Percentiles rank a stretch among this genome's conserved stretches.
Evolutionary conservation across 176 grass and related monocot species (phyloP).

Genomic region (Pontederia crassipes): DNA sequence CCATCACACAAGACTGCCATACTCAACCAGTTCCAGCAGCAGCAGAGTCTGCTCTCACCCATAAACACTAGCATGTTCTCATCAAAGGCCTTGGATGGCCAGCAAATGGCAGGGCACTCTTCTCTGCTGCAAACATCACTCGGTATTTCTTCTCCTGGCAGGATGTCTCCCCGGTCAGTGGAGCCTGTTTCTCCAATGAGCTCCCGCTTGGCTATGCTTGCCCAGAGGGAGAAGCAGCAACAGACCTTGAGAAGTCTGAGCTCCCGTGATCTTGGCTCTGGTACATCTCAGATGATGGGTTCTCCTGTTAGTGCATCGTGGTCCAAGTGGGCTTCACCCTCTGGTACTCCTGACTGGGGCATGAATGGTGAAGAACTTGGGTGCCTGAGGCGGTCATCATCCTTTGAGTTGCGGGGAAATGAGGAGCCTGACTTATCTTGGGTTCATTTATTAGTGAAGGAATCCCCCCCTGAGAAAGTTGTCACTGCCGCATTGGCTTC

Average conservation of each 20-base stretch:
- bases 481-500: too few relatives aligned
- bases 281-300: conserved; percentile 29
- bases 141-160: conserved; percentile 40
- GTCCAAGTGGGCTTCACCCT: conserved; percentile 48
- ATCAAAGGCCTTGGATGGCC: too few relatives aligned
- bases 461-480: conserved; percentile 16
- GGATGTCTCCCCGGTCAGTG: conserved; percentile 51
- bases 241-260: conserved; percentile 11
- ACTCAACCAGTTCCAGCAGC: conserved; percentile 60
- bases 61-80: too few relatives aligned
- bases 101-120: conserved; percentile 12
- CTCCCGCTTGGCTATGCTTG: conserved; percentile 30
- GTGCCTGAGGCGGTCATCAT: background rate
- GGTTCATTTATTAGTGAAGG: conserved; percentile 53
- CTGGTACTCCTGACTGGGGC: conserved; percentile 61
- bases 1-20: conserved; percentile 69
- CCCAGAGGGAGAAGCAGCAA: conserved; percentile 41
- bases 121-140: conserved; percentile 35
- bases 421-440: conserved; percentile 70
- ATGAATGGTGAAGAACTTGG: conserved; percentile 36
- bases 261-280: conserved; percentile 21
- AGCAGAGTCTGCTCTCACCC: too few relatives aligned
- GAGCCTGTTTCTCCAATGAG: conserved; percentile 60
- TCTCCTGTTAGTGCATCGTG: conserved; percentile 35
- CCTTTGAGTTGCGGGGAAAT: conserved; percentile 7